Evolutionary conservation across 2,329 filamentous ascomycete genomes (phyloP).

Genomic region (Diaporthe ampelina): DNA sequence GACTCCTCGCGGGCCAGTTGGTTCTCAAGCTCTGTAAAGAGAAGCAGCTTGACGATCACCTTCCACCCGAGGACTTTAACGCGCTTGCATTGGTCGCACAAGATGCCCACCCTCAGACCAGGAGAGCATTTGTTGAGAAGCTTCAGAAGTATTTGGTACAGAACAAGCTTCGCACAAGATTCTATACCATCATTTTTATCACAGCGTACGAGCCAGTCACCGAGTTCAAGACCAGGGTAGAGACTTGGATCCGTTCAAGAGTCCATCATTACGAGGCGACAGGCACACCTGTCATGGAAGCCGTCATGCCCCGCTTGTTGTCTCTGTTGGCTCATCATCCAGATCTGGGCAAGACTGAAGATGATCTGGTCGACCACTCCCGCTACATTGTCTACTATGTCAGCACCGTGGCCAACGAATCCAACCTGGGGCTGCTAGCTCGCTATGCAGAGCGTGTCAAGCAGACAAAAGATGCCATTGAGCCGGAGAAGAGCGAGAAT

Average conservation of each 20-base stretch:
- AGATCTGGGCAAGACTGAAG: slow-evolving; percentile 79
- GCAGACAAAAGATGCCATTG: slow-evolving; percentile 85
- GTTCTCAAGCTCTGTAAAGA: slow-evolving; percentile 86
- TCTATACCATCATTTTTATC: slow-evolving; percentile 91
- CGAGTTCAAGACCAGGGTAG: slow-evolving; percentile 80
- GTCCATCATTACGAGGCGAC: slow-evolving; percentile 73
- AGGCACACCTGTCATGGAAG: slow-evolving; percentile 80
- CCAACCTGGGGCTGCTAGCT: slow-evolving; percentile 90
- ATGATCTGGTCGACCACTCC: slow-evolving; percentile 84
- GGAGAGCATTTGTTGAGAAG: slow-evolving; percentile 83
- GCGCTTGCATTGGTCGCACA: slow-evolving; percentile 85
- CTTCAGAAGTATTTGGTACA: slow-evolving; percentile 91
- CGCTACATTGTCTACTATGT: slow-evolving; percentile 94
- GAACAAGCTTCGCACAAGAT: slow-evolving; percentile 78
- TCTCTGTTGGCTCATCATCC: slow-evolving; percentile 94
- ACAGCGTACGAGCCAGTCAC: slow-evolving; percentile 88
- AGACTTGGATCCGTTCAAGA: slow-evolving; percentile 91
- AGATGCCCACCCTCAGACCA: slow-evolving; percentile 80
- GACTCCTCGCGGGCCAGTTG: slow-evolving; percentile 84
- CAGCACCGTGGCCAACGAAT: slow-evolving; percentile 83
- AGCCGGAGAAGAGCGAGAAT: slow-evolving; percentile 75
- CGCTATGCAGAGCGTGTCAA: slow-evolving; percentile 95
- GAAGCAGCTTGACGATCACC: slow-evolving; percentile 80
- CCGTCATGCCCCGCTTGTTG: slow-evolving; percentile 84
- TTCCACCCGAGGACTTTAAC: slow-evolving; percentile 83